Percentiles rank a stretch among this genome's conserved stretches.
These are phyloP conservation scores for Jatropha multifida DNA, from an alignment of 441 rosid genomes.

Conservation along the genomic window DNA sequence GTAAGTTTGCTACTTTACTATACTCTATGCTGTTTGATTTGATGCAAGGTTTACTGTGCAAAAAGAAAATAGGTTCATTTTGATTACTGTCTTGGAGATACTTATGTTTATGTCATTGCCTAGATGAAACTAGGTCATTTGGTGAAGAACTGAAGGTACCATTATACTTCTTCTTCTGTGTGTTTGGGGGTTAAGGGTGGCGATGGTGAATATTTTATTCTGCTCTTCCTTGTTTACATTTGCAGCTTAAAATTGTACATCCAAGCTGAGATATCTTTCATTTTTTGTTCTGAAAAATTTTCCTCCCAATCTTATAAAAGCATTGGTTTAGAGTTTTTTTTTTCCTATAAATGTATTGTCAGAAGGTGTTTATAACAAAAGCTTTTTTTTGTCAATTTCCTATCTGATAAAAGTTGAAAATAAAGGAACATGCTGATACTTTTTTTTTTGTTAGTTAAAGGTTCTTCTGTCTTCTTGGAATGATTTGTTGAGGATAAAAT, in stretches of 20 bases:
- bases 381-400: neutral
- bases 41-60: neutral
- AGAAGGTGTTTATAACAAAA: neutral
- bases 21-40: neutral
- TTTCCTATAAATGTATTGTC: neutral
- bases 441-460: neutral
- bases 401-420: neutral
- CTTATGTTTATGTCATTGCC: constrained; percentile 1
- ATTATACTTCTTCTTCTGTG: neutral
- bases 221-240: neutral
- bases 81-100: neutral
- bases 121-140: neutral
- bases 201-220: neutral
- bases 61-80: neutral
- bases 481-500: neutral
- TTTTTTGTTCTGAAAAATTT: neutral
- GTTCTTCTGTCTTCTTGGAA: neutral
- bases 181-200: neutral
- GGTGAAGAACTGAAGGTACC: neutral
- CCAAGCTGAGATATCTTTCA: neutral
- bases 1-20: constrained; percentile 37
- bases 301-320: neutral
- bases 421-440: neutral
- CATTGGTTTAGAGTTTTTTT: neutral
- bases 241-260: neutral